A percentile compares a stretch with the other conserved stretches of the same genome.
phyloP scores from a whole-genome alignment of 768 basidiomycete genomes.

The Collybiopsis luxurians region DNA sequence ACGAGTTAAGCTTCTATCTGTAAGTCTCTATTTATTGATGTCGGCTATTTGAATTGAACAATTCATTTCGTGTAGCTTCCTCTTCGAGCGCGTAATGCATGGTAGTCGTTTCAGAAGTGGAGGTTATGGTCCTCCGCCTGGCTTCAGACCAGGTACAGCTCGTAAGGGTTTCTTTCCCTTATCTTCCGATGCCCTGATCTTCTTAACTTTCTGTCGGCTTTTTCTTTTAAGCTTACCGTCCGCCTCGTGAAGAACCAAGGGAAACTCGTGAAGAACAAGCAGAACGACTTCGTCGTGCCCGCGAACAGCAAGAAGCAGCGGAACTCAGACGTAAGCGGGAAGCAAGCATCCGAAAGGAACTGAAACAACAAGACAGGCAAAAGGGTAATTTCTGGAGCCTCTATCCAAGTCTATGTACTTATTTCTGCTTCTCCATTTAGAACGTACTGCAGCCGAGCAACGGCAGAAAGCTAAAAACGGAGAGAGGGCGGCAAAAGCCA shows the following conservation, averaged over 20 bases:
- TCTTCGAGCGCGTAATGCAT: conserved; percentile 45
- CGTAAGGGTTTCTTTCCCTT: conserved; percentile 5
- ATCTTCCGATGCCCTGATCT: neutral
- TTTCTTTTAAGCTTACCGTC: conserved; percentile 10
- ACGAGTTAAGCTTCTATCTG: conserved; percentile 47
- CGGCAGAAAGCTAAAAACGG: conserved; percentile 54
- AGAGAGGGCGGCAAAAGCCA: conserved; percentile 55
- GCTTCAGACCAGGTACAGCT: too few relatives aligned
- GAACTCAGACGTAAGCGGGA: conserved; percentile 51
- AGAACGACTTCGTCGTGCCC: conserved; percentile 44
- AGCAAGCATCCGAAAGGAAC: conserved; percentile 44
- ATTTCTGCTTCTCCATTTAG: conserved; percentile 26
- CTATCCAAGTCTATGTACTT: neutral
- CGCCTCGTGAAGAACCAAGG: conserved; percentile 21
- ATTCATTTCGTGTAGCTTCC: conserved; percentile 30
- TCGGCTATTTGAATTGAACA: too few relatives aligned
- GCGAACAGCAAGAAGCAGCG: conserved; percentile 55
- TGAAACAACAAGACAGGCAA: conserved; percentile 45
- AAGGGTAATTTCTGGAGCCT: conserved; percentile 34
- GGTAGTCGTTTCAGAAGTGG: conserved; percentile 24
- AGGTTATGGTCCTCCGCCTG: neutral
- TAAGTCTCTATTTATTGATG: conserved; percentile 19
- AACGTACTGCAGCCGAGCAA: conserved; percentile 53
- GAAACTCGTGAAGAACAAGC: conserved; percentile 55
- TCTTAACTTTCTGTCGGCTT: conserved; percentile 6